phyloP scores from a whole-genome alignment of 2,329 filamentous ascomycete genomes.

The Fusarium abutilonis region DNA sequence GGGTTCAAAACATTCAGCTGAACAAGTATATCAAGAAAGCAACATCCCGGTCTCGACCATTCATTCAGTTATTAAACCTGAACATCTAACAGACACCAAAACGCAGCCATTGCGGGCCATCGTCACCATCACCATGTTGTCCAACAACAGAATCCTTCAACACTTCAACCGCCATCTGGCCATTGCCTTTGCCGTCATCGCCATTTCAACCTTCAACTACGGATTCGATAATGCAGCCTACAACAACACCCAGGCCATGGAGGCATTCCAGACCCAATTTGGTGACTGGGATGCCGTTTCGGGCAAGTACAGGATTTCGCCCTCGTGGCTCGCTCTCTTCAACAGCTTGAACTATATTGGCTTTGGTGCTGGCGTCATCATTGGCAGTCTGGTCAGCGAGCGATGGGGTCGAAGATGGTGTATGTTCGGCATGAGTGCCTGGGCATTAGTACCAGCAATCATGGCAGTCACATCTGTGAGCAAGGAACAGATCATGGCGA shows the following conservation, averaged over 20 bases:
- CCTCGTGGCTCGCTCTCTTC: slow-evolving; percentile 49
- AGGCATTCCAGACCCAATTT: slow-evolving; percentile 48
- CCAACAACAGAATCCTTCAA: slow-evolving; percentile 22
- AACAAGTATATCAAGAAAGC: slow-evolving; percentile 1
- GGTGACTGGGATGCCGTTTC: slow-evolving; percentile 42
- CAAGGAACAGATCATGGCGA: slow-evolving; percentile 35
- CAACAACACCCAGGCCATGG: slow-evolving; percentile 50
- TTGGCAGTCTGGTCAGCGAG: slow-evolving; percentile 35
- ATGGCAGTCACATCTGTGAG: slow-evolving; percentile 27
- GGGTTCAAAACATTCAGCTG: not conserved
- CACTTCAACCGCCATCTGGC: slow-evolving; percentile 37
- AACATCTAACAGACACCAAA: not conserved
- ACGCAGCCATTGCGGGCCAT: not conserved
- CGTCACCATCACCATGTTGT: slow-evolving; percentile 7
- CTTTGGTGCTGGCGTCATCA: slow-evolving; percentile 44
- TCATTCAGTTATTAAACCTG: not conserved
- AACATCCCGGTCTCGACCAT: not conserved
- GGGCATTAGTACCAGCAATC: slow-evolving; percentile 40
- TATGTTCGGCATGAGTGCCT: slow-evolving; percentile 50
- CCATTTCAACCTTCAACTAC: slow-evolving; percentile 52
- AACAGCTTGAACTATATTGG: slow-evolving; percentile 50
- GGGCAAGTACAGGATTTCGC: slow-evolving; percentile 42
- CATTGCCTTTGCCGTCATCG: slow-evolving; percentile 43
- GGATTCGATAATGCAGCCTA: slow-evolving; percentile 53
- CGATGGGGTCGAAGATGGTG: slow-evolving; percentile 41